Conservation (phyloP, 495 filamentous ascomycete species). For the Stereocaulon alpinum region DNA sequence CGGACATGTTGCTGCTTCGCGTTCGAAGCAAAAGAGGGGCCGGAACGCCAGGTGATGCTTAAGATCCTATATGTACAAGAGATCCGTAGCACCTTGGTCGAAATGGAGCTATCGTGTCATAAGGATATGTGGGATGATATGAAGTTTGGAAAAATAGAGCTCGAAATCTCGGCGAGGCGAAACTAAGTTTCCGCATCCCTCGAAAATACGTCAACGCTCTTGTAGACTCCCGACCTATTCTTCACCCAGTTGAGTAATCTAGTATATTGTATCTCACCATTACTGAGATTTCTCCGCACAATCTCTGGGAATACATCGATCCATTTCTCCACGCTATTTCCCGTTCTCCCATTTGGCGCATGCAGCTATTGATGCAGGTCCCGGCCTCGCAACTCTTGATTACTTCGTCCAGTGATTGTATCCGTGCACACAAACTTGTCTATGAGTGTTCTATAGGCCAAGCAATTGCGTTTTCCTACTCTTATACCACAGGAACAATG, state of each 20-base stretch:
- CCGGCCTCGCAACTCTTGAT: background rate
- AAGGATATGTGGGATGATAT: background rate
- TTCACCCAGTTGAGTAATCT: background rate
- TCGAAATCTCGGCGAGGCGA: conserved; percentile 13
- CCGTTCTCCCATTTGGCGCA: background rate
- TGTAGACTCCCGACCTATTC: background rate
- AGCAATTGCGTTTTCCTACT: background rate
- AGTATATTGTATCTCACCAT: background rate
- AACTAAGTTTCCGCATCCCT: conserved; percentile 2
- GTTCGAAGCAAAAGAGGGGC: background rate
- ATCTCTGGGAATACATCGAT: background rate
- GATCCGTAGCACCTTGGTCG: background rate
- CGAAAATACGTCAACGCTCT: conserved; percentile 6
- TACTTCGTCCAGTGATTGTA: no score
- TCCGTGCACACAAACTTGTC: background rate
- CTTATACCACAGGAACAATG: background rate
- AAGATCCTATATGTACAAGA: background rate
- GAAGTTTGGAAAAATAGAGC: background rate
- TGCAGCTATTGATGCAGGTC: background rate
- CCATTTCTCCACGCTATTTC: background rate
- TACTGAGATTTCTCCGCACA: background rate
- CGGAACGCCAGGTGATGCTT: background rate
- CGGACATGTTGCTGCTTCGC: conserved; percentile 22
- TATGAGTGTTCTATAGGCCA: background rate
- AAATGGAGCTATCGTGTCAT: background rate